phyloP scores from a whole-genome alignment of 306 rosid species.

The Heteromeles arbutifolia region DNA sequence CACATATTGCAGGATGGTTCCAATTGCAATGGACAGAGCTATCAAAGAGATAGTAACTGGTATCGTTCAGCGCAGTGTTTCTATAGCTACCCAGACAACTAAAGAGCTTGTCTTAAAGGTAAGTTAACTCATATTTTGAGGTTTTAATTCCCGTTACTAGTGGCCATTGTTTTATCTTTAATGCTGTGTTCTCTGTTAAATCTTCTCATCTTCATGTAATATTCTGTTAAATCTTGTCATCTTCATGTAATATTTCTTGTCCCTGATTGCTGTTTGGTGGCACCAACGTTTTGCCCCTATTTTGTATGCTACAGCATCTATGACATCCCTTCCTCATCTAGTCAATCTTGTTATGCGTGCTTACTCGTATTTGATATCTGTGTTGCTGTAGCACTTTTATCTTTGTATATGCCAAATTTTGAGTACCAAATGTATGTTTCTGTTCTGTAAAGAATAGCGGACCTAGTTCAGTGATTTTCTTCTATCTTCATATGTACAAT shows the following conservation, averaged over 20 bases:
- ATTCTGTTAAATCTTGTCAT: not conserved
- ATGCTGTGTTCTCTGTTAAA: not conserved
- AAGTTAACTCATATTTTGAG: slow-evolving; percentile 1
- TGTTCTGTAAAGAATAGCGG: not conserved
- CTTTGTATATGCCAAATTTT: not conserved
- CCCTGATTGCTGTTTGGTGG: not conserved
- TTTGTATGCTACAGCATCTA: not conserved
- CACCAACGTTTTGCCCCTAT: not conserved
- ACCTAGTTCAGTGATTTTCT: not conserved
- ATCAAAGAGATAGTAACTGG: slow-evolving; percentile 79
- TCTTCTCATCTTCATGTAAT: not conserved
- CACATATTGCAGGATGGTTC: slow-evolving; percentile 55
- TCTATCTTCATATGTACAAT: not conserved
- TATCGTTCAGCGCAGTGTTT: slow-evolving; percentile 94
- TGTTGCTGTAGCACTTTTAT: not conserved
- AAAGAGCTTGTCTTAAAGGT: slow-evolving; percentile 99
- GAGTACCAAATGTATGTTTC: not conserved
- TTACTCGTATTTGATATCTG: not conserved
- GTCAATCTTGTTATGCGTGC: not conserved
- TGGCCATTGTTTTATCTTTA: not conserved
- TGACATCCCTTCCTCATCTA: not conserved
- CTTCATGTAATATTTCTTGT: not conserved
- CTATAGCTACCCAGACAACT: slow-evolving; percentile 97
- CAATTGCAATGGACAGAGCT: slow-evolving; percentile 94
- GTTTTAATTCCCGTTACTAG: not conserved